Conservation (phyloP, 306 rosid species). For the Ziziphus jujuba region DNA sequence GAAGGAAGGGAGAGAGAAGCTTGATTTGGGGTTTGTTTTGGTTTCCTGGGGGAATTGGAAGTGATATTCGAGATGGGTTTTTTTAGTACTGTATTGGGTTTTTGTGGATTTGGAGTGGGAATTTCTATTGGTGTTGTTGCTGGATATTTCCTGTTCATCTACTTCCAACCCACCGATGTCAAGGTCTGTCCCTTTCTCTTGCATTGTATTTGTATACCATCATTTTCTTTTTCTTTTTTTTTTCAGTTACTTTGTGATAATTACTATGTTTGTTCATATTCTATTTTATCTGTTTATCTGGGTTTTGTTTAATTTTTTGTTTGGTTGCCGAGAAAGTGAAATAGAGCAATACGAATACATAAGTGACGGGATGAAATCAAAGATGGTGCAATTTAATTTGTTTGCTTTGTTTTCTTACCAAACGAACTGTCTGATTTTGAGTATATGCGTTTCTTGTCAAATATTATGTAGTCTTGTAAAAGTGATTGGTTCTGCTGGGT, state of each 20-base stretch:
- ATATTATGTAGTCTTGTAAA: no score
- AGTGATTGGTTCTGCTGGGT: no score
- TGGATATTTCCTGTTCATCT: constrained; percentile 83
- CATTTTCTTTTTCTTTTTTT: neutral
- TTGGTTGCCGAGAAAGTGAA: constrained; percentile 21
- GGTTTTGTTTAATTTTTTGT: constrained; percentile 4
- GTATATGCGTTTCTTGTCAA: no score
- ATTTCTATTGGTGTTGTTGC: constrained; percentile 67
- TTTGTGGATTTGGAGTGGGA: constrained; percentile 86
- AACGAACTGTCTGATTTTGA: no score
- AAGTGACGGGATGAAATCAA: no score
- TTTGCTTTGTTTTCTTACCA: no score
- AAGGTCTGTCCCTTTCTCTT: constrained; percentile 39
- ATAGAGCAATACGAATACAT: neutral
- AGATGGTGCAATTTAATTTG: no score
- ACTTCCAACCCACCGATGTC: constrained; percentile 57
- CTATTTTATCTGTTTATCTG: neutral
- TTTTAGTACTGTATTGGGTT: constrained; percentile 61
- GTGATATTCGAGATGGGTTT: constrained; percentile 62
- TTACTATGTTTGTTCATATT: neutral
- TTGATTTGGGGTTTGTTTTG: constrained; percentile 32
- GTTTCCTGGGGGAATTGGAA: constrained; percentile 15
- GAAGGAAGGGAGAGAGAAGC: constrained; percentile 2
- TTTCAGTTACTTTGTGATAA: neutral
- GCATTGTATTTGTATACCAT: neutral